phyloP scores from a whole-genome alignment of 306 rosid species.

The Lagenaria siceraria region DNA sequence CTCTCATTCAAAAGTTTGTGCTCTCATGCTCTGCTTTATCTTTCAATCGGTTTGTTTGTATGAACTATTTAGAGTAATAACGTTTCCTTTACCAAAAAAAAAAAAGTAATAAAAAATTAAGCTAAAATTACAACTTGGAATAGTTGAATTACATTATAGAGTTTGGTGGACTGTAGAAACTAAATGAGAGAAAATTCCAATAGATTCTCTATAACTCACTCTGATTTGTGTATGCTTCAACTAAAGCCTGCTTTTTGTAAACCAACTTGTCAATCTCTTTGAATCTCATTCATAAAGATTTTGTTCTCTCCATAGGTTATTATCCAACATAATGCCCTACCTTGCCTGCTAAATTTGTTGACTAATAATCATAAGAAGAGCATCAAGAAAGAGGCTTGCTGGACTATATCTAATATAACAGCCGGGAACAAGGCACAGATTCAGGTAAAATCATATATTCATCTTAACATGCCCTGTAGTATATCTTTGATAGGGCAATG shows the following conservation, averaged over 20 bases:
- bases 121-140: neutral
- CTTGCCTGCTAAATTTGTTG: conserved; percentile 58
- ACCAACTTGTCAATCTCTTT: neutral
- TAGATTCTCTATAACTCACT: neutral
- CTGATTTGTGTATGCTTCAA: neutral
- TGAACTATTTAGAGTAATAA: neutral
- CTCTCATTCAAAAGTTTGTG: neutral
- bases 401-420: conserved; percentile 91
- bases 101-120: neutral
- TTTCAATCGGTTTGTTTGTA: neutral
- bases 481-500: neutral
- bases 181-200: neutral
- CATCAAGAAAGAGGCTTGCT: conserved; percentile 96
- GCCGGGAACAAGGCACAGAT: conserved; percentile 95
- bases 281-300: neutral
- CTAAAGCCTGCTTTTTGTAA: neutral
- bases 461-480: neutral
- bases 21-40: neutral
- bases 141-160: neutral
- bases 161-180: neutral
- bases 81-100: no score
- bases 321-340: conserved; percentile 70
- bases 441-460: conserved; percentile 37
- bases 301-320: conserved; percentile 36
- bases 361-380: conserved; percentile 75